A percentile compares a stretch with the other conserved stretches of the same genome.
These are phyloP conservation scores for Nematodospora valgi DNA, from an alignment of 805 yeast genomes.

Conservation along the genomic window DNA sequence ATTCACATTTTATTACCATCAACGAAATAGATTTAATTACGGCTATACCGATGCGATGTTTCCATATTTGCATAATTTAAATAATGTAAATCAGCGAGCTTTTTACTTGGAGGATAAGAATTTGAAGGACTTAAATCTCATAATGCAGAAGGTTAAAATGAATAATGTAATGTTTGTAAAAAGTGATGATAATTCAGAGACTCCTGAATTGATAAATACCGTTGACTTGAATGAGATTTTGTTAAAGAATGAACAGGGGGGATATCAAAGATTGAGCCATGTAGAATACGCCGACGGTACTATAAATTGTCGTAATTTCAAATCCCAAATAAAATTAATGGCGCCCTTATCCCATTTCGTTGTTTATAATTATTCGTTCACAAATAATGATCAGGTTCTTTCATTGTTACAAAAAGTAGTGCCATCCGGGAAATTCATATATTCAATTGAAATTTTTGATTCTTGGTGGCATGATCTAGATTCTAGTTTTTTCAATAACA, in stretches of 20 bases:
- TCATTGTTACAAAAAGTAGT: neutral
- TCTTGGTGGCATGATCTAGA: conserved; percentile 7
- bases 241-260: neutral
- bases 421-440: conserved; percentile 2
- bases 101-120: conserved; percentile 15
- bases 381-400: conserved; percentile 7
- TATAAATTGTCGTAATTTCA: conserved; percentile 29
- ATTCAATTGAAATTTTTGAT: conserved; percentile 7
- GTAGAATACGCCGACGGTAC: neutral
- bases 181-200: conserved; percentile 3
- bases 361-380: conserved; percentile 23
- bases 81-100: conserved; percentile 22
- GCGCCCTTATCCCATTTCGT: conserved; percentile 32
- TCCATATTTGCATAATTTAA: conserved; percentile 35
- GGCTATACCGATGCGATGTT: conserved; percentile 16
- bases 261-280: neutral
- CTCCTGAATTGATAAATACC: conserved; percentile 9
- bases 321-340: conserved; percentile 26
- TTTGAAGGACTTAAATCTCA: neutral
- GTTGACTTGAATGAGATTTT: conserved; percentile 8
- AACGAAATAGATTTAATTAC: conserved; percentile 2
- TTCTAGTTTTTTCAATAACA: conserved; percentile 5
- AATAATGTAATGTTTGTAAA: conserved; percentile 16
- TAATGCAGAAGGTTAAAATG: neutral
- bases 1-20: conserved; percentile 9